A percentile compares a stretch with the other conserved stretches of the same genome.
These are phyloP conservation scores for Pseudoturritis turrita DNA, from an alignment of 345 rosid species.

Conservation along the genomic window DNA sequence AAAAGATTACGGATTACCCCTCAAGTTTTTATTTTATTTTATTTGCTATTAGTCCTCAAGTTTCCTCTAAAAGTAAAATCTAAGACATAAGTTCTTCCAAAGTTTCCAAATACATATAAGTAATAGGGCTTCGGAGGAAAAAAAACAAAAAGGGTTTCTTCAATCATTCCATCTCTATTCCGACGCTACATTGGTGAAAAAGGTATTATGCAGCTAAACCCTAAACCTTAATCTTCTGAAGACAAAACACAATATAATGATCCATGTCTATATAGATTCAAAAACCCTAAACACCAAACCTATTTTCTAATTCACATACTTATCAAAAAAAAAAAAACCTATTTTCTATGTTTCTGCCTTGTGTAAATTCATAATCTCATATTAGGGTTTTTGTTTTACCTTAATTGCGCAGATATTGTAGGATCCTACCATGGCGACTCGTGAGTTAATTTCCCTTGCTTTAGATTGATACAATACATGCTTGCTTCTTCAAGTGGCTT, in stretches of 20 bases:
- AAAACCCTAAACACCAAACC: not conserved
- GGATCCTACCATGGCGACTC: constrained; percentile 6
- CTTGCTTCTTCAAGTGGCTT: not conserved
- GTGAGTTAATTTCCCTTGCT: not conserved
- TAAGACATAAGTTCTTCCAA: not conserved
- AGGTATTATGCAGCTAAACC: not conserved
- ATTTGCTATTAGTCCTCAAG: not conserved
- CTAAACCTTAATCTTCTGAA: not conserved
- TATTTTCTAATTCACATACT: too few relatives aligned
- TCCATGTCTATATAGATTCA: not conserved
- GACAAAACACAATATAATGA: not conserved
- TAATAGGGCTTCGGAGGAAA: not conserved
- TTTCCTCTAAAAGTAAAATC: not conserved
- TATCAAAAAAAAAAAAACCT: too few relatives aligned
- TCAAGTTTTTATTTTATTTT: not conserved
- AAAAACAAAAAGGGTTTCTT: not conserved
- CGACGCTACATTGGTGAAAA: not conserved
- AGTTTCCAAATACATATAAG: not conserved
- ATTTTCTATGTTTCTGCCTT: not conserved
- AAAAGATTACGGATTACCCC: not conserved
- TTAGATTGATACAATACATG: not conserved
- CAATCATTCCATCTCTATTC: not conserved
- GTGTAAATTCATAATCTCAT: not conserved
- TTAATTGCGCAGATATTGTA: not conserved
- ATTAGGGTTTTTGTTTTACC: not conserved